Conservation (phyloP, 2,329 filamentous ascomycete genomes). For the Epichloe uncinata region DNA sequence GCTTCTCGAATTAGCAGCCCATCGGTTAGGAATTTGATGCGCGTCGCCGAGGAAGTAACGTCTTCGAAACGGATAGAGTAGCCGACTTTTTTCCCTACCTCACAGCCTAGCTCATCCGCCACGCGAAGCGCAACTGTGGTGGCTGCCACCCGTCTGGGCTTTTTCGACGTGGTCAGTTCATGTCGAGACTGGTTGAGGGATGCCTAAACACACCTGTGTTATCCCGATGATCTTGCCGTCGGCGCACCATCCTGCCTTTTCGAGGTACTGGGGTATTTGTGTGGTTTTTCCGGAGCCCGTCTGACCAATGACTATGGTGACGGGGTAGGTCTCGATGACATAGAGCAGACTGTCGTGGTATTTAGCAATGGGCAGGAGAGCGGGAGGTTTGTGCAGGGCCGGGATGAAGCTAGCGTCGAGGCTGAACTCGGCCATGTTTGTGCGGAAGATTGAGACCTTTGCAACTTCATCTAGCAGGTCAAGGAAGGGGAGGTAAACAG, state of each 20-base stretch:
- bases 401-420: slow-evolving; percentile 54
- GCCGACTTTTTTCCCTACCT: slow-evolving; percentile 79
- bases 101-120: slow-evolving; percentile 76
- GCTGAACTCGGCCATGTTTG: slow-evolving; percentile 41
- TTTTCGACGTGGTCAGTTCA: background rate
- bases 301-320: slow-evolving; percentile 84
- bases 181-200: background rate
- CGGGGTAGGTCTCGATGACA: slow-evolving; percentile 67
- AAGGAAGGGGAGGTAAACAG: background rate
- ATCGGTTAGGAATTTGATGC: slow-evolving; percentile 92
- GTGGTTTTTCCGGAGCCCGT: slow-evolving; percentile 95
- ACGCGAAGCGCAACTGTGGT: slow-evolving; percentile 82
- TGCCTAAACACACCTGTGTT: slow-evolving; percentile 58
- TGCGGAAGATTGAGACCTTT: background rate
- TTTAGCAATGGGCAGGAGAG: slow-evolving; percentile 74
- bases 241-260: slow-evolving; percentile 77
- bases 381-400: slow-evolving; percentile 71
- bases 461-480: background rate
- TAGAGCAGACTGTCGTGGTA: slow-evolving; percentile 72
- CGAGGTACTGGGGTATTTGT: slow-evolving; percentile 83
- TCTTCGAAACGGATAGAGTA: slow-evolving; percentile 92
- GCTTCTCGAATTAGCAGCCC: slow-evolving; percentile 84
- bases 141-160: slow-evolving; percentile 83
- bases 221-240: slow-evolving; percentile 75
- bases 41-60: slow-evolving; percentile 69